Evolutionary conservation across 1,284 basidiomycete genomes (phyloP).

Genomic region (Puccinia hordei): DNA sequence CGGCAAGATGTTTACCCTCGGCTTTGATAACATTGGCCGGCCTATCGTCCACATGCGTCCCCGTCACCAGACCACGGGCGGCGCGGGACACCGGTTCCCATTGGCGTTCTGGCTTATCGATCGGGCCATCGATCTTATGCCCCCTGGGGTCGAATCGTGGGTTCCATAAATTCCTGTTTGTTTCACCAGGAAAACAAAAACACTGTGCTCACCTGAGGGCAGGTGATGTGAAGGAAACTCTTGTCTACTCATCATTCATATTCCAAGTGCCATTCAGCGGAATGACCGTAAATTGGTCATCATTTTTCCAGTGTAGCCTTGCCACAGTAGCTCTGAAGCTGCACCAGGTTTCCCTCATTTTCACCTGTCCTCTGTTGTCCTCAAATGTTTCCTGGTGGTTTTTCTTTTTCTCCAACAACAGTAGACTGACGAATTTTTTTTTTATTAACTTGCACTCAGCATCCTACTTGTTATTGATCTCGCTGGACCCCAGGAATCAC

Average conservation of each 20-base stretch:
- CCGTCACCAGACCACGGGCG: slow-evolving; percentile 56
- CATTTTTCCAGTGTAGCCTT: too few species aligned
- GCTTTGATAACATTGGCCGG: slow-evolving; percentile 59
- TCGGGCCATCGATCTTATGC: slow-evolving; percentile 60
- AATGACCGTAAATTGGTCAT: too few species aligned
- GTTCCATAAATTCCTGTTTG: neutral
- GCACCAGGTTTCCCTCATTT: too few species aligned
- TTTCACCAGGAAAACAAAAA: too few species aligned
- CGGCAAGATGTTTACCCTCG: slow-evolving; percentile 60
- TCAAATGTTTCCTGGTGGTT: too few species aligned
- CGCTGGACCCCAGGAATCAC: slow-evolving; percentile 47
- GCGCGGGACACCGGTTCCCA: slow-evolving; percentile 58
- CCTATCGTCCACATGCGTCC: slow-evolving; percentile 62
- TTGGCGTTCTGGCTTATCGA: slow-evolving; percentile 61
- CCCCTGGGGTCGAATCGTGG: slow-evolving; percentile 58
- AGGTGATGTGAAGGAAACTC: too few species aligned
- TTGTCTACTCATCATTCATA: too few species aligned
- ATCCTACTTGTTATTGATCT: slow-evolving; percentile 46
- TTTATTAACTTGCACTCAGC: slow-evolving; percentile 1
- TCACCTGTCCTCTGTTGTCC: too few species aligned
- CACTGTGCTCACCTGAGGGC: too few species aligned
- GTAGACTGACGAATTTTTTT: neutral
- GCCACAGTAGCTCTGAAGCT: too few species aligned
- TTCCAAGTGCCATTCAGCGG: too few species aligned
- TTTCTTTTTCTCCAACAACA: too few species aligned